phyloP scores from a whole-genome alignment of 768 basidiomycete genomes.

The Boletus sensibilis region DNA sequence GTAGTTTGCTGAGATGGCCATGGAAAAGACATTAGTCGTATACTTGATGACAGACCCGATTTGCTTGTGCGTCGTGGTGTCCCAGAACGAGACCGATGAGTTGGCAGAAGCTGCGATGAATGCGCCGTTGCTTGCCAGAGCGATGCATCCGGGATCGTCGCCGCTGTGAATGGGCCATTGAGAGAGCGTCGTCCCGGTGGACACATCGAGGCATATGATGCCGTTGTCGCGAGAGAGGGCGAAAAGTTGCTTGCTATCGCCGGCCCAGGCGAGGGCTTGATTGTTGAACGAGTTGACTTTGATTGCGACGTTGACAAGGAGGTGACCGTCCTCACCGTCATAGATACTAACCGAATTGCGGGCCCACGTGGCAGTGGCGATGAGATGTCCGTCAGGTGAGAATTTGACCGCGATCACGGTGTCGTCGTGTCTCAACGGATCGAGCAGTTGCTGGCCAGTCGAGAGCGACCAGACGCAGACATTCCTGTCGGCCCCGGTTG shows the following conservation, averaged over 20 bases:
- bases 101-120: background rate
- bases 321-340: background rate
- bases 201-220: background rate
- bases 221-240: background rate
- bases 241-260: background rate
- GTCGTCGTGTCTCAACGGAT: background rate
- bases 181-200: background rate
- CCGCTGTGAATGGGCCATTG: background rate
- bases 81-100: background rate
- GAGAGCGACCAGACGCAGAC: background rate
- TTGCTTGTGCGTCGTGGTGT: background rate
- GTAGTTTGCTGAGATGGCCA: background rate
- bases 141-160: background rate
- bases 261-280: slow-evolving; percentile 2
- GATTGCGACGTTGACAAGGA: background rate
- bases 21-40: background rate
- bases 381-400: background rate
- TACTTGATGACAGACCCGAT: background rate
- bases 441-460: background rate
- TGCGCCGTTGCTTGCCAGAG: background rate
- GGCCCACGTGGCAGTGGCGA: background rate
- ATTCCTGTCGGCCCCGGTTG: background rate
- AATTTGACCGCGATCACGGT: accelerated
- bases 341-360: background rate
- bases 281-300: background rate